These are phyloP conservation scores for Ceriops tagal DNA, from an alignment of 345 rosid species.

Conservation along the genomic window DNA sequence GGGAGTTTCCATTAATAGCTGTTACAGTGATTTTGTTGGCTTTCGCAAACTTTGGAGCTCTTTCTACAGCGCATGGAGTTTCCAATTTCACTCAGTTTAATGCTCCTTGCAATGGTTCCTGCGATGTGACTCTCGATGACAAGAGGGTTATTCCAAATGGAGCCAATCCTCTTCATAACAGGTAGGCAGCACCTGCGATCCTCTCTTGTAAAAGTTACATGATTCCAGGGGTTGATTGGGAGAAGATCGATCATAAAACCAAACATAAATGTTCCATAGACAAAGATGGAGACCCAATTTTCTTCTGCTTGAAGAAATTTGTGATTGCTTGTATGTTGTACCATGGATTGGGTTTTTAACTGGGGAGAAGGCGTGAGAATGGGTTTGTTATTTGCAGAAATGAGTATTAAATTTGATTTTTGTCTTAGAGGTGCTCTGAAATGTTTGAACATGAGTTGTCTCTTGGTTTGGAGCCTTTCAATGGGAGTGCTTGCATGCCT, in stretches of 20 bases:
- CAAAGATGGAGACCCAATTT: too few relatives aligned
- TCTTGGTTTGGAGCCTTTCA: too few relatives aligned
- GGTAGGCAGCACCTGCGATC: constrained; percentile 5
- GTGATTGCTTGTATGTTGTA: too few relatives aligned
- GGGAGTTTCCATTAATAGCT: not conserved
- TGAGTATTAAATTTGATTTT: too few relatives aligned
- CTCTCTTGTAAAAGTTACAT: not conserved
- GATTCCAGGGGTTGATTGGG: not conserved
- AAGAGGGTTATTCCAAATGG: constrained; percentile 43
- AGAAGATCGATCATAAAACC: not conserved
- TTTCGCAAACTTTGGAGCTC: not conserved
- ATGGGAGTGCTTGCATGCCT: too few relatives aligned
- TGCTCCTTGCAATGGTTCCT: constrained; percentile 10
- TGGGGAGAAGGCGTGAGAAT: too few relatives aligned
- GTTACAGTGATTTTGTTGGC: constrained; percentile 5
- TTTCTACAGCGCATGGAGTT: not conserved
- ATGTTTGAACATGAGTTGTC: too few relatives aligned
- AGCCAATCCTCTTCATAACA: constrained; percentile 45
- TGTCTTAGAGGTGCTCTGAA: too few relatives aligned
- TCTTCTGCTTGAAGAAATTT: too few relatives aligned
- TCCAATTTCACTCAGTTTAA: not conserved
- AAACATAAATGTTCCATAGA: too few relatives aligned
- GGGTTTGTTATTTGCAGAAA: too few relatives aligned
- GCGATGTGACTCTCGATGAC: constrained; percentile 21
- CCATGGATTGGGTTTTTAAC: too few relatives aligned